Percentiles rank a stretch among this genome's conserved stretches.
These are phyloP conservation scores for Cercospora citrullina DNA, from an alignment of 2,329 filamentous ascomycete genomes.

Conservation along the genomic window DNA sequence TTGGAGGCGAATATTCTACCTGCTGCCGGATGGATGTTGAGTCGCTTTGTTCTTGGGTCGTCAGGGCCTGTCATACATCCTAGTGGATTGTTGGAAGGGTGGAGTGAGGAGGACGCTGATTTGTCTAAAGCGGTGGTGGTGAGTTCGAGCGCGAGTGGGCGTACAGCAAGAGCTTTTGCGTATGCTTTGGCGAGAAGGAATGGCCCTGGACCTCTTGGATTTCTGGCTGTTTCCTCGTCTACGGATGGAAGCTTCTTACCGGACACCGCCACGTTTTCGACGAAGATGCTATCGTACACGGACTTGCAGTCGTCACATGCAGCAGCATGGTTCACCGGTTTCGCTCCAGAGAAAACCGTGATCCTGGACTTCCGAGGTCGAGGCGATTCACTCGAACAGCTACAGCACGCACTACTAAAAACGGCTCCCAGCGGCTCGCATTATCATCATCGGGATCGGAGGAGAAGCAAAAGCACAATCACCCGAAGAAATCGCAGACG, in stretches of 20 bases:
- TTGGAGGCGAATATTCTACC: constrained; percentile 16
- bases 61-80: constrained; percentile 17
- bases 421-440: neutral
- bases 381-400: constrained; percentile 6
- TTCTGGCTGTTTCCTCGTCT: constrained; percentile 21
- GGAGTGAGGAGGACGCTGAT: constrained; percentile 20
- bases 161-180: constrained; percentile 24
- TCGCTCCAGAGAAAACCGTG: constrained; percentile 12
- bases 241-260: neutral
- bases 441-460: constrained; percentile 22
- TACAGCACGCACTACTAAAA: constrained; percentile 8
- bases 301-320: neutral
- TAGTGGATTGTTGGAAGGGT: neutral
- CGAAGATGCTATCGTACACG: constrained; percentile 14
- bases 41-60: constrained; percentile 16
- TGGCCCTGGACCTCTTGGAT: constrained; percentile 12
- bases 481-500: neutral
- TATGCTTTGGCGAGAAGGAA: constrained; percentile 15
- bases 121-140: constrained; percentile 16
- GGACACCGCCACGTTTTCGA: neutral
- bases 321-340: constrained; percentile 4
- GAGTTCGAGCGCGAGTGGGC: constrained; percentile 22
- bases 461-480: constrained; percentile 13
- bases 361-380: constrained; percentile 27
- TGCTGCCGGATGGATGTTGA: constrained; percentile 22